Conservation (phyloP, 257 asterid species). For the Avicennia marina region DNA sequence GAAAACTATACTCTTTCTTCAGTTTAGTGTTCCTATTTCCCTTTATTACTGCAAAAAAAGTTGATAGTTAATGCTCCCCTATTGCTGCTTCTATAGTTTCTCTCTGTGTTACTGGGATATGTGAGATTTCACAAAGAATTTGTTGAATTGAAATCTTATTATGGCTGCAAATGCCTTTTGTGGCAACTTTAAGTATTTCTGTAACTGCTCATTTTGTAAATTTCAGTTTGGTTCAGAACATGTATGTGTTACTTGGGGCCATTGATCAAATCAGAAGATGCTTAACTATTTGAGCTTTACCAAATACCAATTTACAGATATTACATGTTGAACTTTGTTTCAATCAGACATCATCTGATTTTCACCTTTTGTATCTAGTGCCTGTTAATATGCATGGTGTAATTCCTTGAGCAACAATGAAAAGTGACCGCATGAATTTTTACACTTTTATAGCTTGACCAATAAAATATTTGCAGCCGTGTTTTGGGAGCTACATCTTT, state of each 20-base stretch:
- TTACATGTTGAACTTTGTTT: not conserved
- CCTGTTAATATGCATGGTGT: not conserved
- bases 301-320: not conserved
- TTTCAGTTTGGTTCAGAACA: too few species aligned
- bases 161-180: too few species aligned
- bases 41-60: too few species aligned
- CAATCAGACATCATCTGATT: not conserved
- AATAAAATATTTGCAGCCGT: constrained; percentile 44
- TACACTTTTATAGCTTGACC: constrained; percentile 8
- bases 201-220: too few species aligned
- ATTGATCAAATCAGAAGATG: not conserved
- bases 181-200: too few species aligned
- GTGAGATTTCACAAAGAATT: too few species aligned
- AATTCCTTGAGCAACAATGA: constrained; percentile 1
- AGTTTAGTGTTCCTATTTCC: not conserved
- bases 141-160: too few species aligned
- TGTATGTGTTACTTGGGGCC: not conserved
- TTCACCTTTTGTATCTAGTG: not conserved
- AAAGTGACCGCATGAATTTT: constrained; percentile 10
- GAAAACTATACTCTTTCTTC: too few species aligned
- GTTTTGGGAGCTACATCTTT: constrained; percentile 71
- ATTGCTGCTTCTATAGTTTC: not conserved
- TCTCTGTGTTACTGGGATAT: not conserved
- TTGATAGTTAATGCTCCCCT: not conserved
- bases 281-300: constrained; percentile 6